Evolutionary conservation across 768 basidiomycete genomes (phyloP).

Genomic region (Chiua virens): DNA sequence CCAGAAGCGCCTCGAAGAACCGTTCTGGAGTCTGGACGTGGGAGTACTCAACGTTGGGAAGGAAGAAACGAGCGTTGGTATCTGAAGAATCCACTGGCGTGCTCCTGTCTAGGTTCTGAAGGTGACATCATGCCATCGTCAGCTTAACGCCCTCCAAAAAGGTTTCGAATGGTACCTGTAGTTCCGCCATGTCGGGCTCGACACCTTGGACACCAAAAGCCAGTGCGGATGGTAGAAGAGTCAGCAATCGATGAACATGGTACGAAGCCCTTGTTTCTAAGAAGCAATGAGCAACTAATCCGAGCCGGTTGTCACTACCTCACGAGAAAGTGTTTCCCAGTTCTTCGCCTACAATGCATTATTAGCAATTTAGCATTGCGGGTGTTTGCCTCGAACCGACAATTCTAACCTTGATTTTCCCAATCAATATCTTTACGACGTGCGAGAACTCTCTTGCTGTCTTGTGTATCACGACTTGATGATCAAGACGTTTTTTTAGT

Average conservation of each 20-base stretch:
- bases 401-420: conserved; percentile 55
- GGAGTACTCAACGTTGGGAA: conserved; percentile 12
- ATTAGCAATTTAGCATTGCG: too few relatives aligned
- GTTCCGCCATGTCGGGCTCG: conserved; percentile 43
- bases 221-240: conserved; percentile 47
- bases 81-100: conserved; percentile 37
- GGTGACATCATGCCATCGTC: neutral
- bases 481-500: conserved; percentile 47
- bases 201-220: conserved; percentile 46
- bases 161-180: conserved; percentile 42
- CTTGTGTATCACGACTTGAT: conserved; percentile 47
- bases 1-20: conserved; percentile 13
- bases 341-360: conserved; percentile 49
- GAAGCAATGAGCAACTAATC: neutral
- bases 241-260: conserved; percentile 41
- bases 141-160: neutral
- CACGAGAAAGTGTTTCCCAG: conserved; percentile 62
- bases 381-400: neutral
- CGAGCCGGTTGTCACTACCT: conserved; percentile 10
- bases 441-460: conserved; percentile 54
- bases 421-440: conserved; percentile 62
- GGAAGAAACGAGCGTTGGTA: conserved; percentile 37
- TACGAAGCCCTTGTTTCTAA: conserved; percentile 49
- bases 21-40: conserved; percentile 12
- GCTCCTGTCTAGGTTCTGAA: conserved; percentile 55